Evolutionary conservation across 2,329 filamentous ascomycete species (phyloP).

Genomic region (Chalara sp.): DNA sequence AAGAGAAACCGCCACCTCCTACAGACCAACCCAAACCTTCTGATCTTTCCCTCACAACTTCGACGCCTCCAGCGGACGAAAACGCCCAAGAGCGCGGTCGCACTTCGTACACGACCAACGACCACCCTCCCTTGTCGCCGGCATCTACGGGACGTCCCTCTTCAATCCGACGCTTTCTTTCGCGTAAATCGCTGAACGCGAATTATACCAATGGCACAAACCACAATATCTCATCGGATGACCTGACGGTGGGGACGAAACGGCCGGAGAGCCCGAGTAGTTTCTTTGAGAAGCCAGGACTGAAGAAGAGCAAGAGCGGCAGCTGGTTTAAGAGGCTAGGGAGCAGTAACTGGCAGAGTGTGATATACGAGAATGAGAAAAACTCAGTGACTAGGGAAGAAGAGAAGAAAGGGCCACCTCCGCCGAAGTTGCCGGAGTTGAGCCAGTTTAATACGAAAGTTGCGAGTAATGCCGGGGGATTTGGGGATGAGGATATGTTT

Average conservation of each 20-base stretch:
- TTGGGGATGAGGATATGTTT: slow-evolving; percentile 28
- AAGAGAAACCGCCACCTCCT: slow-evolving; percentile 20
- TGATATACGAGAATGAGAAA: slow-evolving; percentile 17
- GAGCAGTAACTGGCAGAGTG: slow-evolving; percentile 20
- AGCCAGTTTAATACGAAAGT: slow-evolving; percentile 26
- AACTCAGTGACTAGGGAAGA: slow-evolving; percentile 10
- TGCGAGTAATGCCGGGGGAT: slow-evolving; percentile 20
- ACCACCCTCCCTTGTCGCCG: slow-evolving; percentile 19
- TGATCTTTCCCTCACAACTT: background rate
- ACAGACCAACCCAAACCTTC: background rate
- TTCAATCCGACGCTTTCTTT: slow-evolving; percentile 31
- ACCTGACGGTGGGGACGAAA: slow-evolving; percentile 14
- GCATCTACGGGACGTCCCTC: slow-evolving; percentile 22
- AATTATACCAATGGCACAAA: slow-evolving; percentile 23
- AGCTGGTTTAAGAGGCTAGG: slow-evolving; percentile 25
- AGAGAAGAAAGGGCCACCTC: slow-evolving; percentile 20
- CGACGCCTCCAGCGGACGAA: slow-evolving; percentile 1
- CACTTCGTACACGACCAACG: slow-evolving; percentile 7
- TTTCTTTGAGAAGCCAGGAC: slow-evolving; percentile 15
- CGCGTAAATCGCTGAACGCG: slow-evolving; percentile 27
- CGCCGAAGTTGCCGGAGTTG: slow-evolving; percentile 27
- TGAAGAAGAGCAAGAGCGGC: slow-evolving; percentile 21
- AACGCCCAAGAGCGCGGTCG: slow-evolving; percentile 13
- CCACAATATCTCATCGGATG: slow-evolving; percentile 19
- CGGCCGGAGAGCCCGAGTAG: slow-evolving; percentile 24